phyloP scores from a whole-genome alignment of 441 rosid species.

The Euphorbia schlechtendalii region DNA sequence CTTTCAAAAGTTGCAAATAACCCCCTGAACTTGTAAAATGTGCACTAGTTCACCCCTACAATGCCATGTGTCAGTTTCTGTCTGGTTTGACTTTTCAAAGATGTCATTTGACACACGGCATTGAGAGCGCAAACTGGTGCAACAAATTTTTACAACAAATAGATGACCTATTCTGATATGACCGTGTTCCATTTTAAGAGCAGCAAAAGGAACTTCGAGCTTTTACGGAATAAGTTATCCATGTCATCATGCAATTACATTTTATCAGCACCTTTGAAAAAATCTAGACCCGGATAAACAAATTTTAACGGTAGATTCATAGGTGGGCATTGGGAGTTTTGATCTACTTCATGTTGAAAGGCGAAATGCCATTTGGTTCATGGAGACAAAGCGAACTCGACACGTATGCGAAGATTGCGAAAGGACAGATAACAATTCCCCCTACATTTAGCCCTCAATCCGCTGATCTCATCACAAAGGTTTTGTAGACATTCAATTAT shows the following conservation, averaged over 20 bases:
- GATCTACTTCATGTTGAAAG: constrained; percentile 68
- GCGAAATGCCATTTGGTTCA: constrained; percentile 89
- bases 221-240: too few relatives aligned
- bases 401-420: constrained; percentile 66
- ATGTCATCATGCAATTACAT: too few relatives aligned
- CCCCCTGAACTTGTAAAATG: too few relatives aligned
- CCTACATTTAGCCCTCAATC: constrained; percentile 54
- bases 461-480: constrained; percentile 76
- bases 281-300: too few relatives aligned
- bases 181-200: neutral
- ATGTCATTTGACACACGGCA: too few relatives aligned
- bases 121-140: too few relatives aligned
- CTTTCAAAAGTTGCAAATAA: too few relatives aligned
- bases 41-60: too few relatives aligned
- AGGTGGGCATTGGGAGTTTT: constrained; percentile 97
- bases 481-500: constrained; percentile 18
- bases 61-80: too few relatives aligned
- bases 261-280: too few relatives aligned
- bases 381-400: constrained; percentile 87
- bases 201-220: too few relatives aligned
- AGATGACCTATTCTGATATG: neutral
- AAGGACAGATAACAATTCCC: constrained; percentile 61
- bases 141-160: neutral
- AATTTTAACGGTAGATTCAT: constrained; percentile 16
- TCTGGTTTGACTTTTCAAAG: too few relatives aligned